Evolutionary conservation across 2,329 filamentous ascomycete genomes (phyloP).

Genomic region (Stagonosporopsis chrysanthemi): DNA sequence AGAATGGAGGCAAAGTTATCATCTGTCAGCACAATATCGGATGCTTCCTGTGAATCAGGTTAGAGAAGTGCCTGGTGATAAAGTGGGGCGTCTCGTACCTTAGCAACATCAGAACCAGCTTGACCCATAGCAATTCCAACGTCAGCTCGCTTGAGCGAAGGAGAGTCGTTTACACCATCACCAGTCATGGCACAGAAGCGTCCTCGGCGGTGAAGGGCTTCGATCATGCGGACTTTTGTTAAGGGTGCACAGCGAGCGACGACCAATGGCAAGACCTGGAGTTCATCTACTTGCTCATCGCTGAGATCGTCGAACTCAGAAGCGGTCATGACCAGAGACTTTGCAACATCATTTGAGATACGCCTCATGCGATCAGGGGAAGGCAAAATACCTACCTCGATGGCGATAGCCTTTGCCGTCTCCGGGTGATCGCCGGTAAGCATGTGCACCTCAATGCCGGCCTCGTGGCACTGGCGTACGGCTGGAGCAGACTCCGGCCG

Average conservation of each 20-base stretch:
- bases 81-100: conserved; percentile 45
- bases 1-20: conserved; percentile 91
- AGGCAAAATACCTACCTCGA: conserved; percentile 57
- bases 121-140: conserved; percentile 89
- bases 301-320: conserved; percentile 78
- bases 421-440: conserved; percentile 57
- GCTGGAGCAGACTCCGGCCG: conserved; percentile 75
- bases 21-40: conserved; percentile 82
- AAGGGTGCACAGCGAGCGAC: conserved; percentile 84
- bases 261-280: conserved; percentile 79
- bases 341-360: conserved; percentile 39
- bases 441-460: conserved; percentile 59
- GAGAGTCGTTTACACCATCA: conserved; percentile 87
- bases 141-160: conserved; percentile 79
- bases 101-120: conserved; percentile 81
- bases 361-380: conserved; percentile 24
- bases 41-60: conserved; percentile 13
- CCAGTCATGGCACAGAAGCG: conserved; percentile 87
- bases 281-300: conserved; percentile 75
- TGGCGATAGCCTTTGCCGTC: conserved; percentile 57
- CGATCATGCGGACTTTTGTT: conserved; percentile 91
- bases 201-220: conserved; percentile 78
- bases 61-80: background rate
- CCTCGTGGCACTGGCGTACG: conserved; percentile 54
- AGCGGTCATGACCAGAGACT: conserved; percentile 47